phyloP scores from a whole-genome alignment of 768 basidiomycete species.

The Boletus rubescentipes region DNA sequence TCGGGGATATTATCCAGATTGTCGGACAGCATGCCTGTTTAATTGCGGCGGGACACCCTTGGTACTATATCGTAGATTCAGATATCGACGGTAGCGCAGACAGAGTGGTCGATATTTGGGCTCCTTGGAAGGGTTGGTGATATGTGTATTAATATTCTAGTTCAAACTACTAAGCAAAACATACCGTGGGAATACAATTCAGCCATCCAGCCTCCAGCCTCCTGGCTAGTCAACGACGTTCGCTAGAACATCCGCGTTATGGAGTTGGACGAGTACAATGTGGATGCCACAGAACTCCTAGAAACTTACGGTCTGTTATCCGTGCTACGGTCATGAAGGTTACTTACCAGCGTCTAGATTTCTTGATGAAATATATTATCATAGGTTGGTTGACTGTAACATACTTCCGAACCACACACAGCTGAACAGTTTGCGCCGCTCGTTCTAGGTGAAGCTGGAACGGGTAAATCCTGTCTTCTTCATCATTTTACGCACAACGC shows the following conservation, averaged over 20 bases:
- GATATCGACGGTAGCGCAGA: conserved; percentile 45
- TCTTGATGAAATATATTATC: conserved; percentile 97
- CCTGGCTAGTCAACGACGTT: background rate
- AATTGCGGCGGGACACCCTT: conserved; percentile 74
- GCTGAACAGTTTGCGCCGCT: conserved; percentile 1
- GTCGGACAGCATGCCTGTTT: conserved; percentile 87
- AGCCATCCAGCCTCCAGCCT: background rate
- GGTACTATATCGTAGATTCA: conserved; percentile 82
- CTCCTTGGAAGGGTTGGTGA: conserved; percentile 90
- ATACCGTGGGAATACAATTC: conserved; percentile 24
- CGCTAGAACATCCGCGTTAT: conserved; percentile 34
- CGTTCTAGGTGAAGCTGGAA: conserved; percentile 84
- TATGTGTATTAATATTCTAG: background rate
- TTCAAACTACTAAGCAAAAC: background rate
- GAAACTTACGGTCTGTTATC: conserved; percentile 82
- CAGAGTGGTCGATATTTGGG: conserved; percentile 76
- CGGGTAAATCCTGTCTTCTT: conserved; percentile 95
- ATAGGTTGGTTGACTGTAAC: conserved; percentile 64
- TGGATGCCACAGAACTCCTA: conserved; percentile 86
- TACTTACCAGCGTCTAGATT: conserved; percentile 58
- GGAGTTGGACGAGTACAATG: conserved; percentile 65
- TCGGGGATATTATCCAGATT: conserved; percentile 68
- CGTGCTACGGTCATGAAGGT: background rate
- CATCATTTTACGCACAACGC: conserved; percentile 96
- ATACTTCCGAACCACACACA: conserved; percentile 5